These are phyloP conservation scores for Vigna angularis DNA, from an alignment of 306 rosid genomes.

Conservation along the genomic window DNA sequence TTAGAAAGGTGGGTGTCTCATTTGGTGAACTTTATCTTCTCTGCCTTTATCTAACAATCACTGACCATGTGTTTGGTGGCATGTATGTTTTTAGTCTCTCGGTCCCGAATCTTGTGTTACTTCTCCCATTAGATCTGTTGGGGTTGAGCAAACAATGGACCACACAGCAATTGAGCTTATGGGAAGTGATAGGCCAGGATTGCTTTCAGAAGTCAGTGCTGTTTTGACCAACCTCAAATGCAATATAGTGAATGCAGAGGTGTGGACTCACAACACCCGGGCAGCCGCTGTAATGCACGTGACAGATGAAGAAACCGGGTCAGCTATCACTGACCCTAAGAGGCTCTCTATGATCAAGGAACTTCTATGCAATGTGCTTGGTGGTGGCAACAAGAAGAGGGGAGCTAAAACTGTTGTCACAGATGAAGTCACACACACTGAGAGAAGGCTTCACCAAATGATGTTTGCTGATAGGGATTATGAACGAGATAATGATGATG, in stretches of 20 bases:
- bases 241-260: conserved; percentile 83
- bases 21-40: conserved; percentile 35
- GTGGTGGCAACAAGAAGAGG: conserved; percentile 73
- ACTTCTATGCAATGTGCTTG: conserved; percentile 85
- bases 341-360: conserved; percentile 70
- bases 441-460: conserved; percentile 95
- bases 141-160: conserved; percentile 71
- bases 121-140: conserved; percentile 78
- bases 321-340: conserved; percentile 68
- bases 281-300: conserved; percentile 89
- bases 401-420: conserved; percentile 82
- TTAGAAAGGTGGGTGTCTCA: conserved; percentile 64
- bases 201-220: conserved; percentile 88
- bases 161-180: conserved; percentile 81
- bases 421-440: conserved; percentile 76
- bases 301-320: conserved; percentile 65
- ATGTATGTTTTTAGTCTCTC: conserved; percentile 66
- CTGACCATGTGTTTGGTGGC: conserved; percentile 7
- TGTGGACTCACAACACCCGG: conserved; percentile 92
- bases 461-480: conserved; percentile 97
- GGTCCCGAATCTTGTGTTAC: conserved; percentile 83
- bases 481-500: conserved; percentile 59
- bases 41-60: background rate
- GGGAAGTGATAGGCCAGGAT: conserved; percentile 91
- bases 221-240: conserved; percentile 83